These are phyloP conservation scores for Cnidoscolus chayamansa DNA, from an alignment of 441 rosid genomes.

Conservation along the genomic window DNA sequence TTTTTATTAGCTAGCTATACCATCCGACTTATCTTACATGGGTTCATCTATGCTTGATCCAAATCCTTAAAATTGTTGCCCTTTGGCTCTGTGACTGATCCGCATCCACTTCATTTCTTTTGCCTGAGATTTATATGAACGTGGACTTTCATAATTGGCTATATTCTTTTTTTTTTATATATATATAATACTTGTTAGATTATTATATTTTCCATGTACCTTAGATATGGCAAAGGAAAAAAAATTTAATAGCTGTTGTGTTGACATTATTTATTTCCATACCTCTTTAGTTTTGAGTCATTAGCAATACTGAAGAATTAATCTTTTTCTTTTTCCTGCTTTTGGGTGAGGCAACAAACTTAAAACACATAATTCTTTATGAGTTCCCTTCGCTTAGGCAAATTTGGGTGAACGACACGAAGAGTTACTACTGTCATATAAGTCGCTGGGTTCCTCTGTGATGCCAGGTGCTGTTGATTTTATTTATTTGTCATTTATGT, in stretches of 20 bases:
- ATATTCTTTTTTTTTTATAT: background rate
- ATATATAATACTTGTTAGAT: background rate
- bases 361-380: slow-evolving; percentile 25
- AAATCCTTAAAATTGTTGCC: too few relatives aligned
- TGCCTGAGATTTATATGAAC: background rate
- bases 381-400: slow-evolving; percentile 48
- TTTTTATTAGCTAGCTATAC: too few relatives aligned
- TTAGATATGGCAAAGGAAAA: background rate
- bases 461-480: slow-evolving; percentile 46
- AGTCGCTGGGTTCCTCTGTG: too few relatives aligned
- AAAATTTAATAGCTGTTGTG: background rate
- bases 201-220: background rate
- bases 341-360: too few relatives aligned
- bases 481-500: background rate
- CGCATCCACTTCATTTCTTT: too few relatives aligned
- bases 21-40: too few relatives aligned
- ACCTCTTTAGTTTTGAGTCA: background rate
- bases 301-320: background rate
- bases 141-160: background rate
- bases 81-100: slow-evolving; percentile 19
- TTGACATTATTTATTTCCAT: background rate
- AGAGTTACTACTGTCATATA: too few relatives aligned
- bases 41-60: too few relatives aligned
- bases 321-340: too few relatives aligned
- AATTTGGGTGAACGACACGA: too few relatives aligned